phyloP scores from a whole-genome alignment of 23 red algal species.

The Chondrus crispus region DNA sequence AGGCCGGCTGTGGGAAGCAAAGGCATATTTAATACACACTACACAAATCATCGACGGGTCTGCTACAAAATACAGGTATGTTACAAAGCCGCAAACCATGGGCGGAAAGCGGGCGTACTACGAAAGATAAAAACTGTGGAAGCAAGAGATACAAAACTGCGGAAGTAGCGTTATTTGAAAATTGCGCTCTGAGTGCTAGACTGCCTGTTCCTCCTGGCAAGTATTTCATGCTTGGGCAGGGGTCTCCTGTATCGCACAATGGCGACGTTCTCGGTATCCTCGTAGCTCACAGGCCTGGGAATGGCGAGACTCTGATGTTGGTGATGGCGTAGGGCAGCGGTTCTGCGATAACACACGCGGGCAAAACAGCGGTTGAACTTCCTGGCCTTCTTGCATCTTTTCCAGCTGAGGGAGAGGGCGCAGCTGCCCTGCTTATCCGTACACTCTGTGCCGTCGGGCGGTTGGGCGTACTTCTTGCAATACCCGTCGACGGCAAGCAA shows the following conservation, averaged over 20 bases:
- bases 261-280: slow-evolving; percentile 15
- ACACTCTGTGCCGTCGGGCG: too few relatives aligned
- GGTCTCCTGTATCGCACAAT: slow-evolving; percentile 49
- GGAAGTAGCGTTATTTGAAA: slow-evolving; percentile 22
- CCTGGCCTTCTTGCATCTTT: slow-evolving; percentile 27
- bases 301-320: too few relatives aligned
- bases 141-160: too few relatives aligned
- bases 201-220: slow-evolving; percentile 27
- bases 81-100: too few relatives aligned
- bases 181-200: slow-evolving; percentile 48
- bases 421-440: too few relatives aligned
- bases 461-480: background rate
- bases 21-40: too few relatives aligned
- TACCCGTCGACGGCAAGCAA: slow-evolving; percentile 26
- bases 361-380: slow-evolving; percentile 55
- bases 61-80: too few relatives aligned
- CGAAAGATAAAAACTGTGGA: too few relatives aligned
- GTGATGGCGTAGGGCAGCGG: background rate
- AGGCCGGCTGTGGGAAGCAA: too few relatives aligned
- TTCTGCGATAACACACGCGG: slow-evolving; percentile 22
- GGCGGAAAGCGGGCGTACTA: too few relatives aligned
- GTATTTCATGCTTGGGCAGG: slow-evolving; percentile 20
- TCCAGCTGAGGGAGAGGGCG: too few relatives aligned
- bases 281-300: background rate
- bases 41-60: too few relatives aligned